These are phyloP conservation scores for Cyclotella kingstonii DNA, from an alignment of 108 stramenopile genomes.

Conservation along the genomic window DNA sequence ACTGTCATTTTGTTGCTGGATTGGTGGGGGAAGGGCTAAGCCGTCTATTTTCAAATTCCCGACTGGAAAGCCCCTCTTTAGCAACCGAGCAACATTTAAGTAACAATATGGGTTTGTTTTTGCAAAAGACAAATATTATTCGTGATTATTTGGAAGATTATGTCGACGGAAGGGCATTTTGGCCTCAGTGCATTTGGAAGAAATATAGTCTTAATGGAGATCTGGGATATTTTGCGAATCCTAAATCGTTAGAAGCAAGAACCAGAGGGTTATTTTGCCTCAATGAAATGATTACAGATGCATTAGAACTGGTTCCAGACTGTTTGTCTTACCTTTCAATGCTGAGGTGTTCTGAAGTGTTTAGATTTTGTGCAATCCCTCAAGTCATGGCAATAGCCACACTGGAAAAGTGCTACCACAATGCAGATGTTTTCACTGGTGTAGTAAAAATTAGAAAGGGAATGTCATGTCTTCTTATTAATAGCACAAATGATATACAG, in stretches of 20 bases:
- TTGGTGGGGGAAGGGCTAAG: constrained; percentile 97
- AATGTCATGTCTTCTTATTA: constrained; percentile 75
- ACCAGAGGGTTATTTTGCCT: constrained; percentile 71
- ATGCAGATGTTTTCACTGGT: constrained; percentile 94
- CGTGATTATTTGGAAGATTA: constrained; percentile 99
- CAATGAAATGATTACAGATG: constrained; percentile 97
- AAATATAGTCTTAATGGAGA: constrained; percentile 76
- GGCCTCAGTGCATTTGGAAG: constrained; percentile 96
- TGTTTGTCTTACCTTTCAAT: constrained; percentile 91
- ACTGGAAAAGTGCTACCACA: constrained; percentile 91
- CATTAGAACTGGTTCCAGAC: constrained; percentile 91
- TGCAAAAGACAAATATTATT: constrained; percentile 99
- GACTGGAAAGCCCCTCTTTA: constrained; percentile 69
- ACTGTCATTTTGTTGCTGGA: constrained; percentile 99
- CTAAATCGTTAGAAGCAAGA: constrained; percentile 47
- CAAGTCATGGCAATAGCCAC: constrained; percentile 99
- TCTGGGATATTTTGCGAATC: constrained; percentile 85
- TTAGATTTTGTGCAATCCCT: constrained; percentile 99
- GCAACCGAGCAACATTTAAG: constrained; percentile 67
- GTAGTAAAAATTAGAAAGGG: constrained; percentile 97
- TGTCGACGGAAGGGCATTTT: constrained; percentile 98
- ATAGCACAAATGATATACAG: constrained; percentile 60
- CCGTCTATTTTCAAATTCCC: constrained; percentile 88
- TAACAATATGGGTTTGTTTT: constrained; percentile 98
- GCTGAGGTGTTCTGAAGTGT: constrained; percentile 84